These are phyloP conservation scores for Claviceps africana DNA, from an alignment of 2,329 filamentous ascomycete species.

Conservation along the genomic window DNA sequence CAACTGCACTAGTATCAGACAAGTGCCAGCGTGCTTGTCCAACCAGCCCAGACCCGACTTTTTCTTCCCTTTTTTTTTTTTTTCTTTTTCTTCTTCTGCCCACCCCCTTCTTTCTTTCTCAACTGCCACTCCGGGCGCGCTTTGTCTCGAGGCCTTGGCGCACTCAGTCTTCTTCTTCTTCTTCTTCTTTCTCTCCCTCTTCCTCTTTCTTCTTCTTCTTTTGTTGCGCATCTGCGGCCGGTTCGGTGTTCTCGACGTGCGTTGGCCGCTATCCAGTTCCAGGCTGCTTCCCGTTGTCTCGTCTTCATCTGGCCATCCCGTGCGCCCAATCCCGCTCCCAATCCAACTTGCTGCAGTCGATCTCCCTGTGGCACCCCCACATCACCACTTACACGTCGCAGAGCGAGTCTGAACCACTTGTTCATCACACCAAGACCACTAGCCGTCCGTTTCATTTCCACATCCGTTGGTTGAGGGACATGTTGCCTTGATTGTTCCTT, in stretches of 20 bases:
- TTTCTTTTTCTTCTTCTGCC: not conserved
- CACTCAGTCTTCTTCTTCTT: not conserved
- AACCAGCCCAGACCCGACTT: not conserved
- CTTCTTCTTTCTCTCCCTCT: not conserved
- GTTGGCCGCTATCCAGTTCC: not conserved
- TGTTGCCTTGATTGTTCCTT: not conserved
- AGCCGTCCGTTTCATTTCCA: conserved; percentile 1
- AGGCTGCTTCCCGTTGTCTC: not conserved
- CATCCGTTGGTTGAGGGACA: not conserved
- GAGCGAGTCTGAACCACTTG: conserved; percentile 3
- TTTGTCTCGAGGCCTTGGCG: not conserved
- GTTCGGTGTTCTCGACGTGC: not conserved
- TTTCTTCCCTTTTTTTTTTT: not conserved
- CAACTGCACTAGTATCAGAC: not conserved
- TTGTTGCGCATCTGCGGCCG: conserved; percentile 1
- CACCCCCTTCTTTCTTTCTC: not conserved
- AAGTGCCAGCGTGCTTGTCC: not conserved
- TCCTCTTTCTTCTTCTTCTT: not conserved
- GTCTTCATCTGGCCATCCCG: not conserved
- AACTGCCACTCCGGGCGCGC: not conserved
- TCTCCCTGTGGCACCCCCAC: conserved; percentile 3
- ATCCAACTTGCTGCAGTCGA: not conserved
- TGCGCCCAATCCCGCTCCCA: not conserved
- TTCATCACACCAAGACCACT: conserved; percentile 1
- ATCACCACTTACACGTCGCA: conserved; percentile 8